phyloP scores from a whole-genome alignment of 148 eudicot species.

The Beta vulgaris region DNA sequence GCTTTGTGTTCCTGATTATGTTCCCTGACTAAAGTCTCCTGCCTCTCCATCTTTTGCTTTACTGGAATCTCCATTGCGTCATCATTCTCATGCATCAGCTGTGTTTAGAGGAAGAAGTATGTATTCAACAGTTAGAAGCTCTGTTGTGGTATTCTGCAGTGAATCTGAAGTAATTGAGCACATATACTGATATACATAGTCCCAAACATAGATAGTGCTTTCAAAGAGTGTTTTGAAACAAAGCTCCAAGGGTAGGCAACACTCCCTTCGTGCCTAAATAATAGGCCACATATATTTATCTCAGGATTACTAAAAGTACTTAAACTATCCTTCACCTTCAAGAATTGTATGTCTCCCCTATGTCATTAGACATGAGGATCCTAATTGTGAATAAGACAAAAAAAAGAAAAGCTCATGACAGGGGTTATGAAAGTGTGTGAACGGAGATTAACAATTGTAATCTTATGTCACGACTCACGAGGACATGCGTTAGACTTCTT shows the following conservation, averaged over 20 bases:
- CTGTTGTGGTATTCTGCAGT: not conserved
- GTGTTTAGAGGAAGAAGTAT: conserved; percentile 6
- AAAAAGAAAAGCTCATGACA: not conserved
- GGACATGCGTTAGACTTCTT: not conserved
- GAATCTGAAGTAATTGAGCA: not conserved
- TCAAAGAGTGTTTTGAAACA: not conserved
- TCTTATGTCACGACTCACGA: not conserved
- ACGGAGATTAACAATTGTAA: not conserved
- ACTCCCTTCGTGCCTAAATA: too few species aligned
- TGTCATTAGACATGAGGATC: too few species aligned
- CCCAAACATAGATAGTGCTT: too few species aligned
- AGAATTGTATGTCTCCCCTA: too few species aligned
- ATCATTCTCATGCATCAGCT: conserved; percentile 82
- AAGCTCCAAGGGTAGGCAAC: not conserved
- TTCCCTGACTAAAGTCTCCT: conserved; percentile 62
- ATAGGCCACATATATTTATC: too few species aligned
- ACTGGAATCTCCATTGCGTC: conserved; percentile 58
- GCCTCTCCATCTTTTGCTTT: conserved; percentile 82
- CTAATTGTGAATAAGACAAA: too few species aligned
- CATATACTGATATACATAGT: not conserved
- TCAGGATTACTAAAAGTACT: too few species aligned
- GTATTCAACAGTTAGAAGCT: not conserved
- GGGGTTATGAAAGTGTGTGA: not conserved
- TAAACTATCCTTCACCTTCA: too few species aligned
- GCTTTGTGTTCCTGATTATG: conserved; percentile 74